Percentiles rank a stretch among this genome's conserved stretches.
phyloP scores from a whole-genome alignment of 495 filamentous ascomycete genomes.

The Tirmania nivea region DNA sequence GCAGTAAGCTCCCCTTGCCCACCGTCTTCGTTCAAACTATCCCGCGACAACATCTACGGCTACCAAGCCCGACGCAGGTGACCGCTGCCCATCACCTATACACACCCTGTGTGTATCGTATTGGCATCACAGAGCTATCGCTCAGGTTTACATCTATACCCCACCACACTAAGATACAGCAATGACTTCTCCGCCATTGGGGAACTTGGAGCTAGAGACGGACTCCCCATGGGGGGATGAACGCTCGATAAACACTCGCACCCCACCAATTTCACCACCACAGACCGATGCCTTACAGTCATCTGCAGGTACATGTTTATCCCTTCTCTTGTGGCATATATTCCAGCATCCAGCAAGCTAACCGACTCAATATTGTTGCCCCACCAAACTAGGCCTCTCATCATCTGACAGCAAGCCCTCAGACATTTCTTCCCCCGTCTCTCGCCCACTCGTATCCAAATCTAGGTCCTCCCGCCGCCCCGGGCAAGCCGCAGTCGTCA shows the following conservation, averaged over 20 bases:
- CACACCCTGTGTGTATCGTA: too few species aligned
- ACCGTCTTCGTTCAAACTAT: too few species aligned
- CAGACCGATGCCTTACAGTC: constrained; percentile 1
- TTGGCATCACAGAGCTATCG: too few species aligned
- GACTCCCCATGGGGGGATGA: constrained; percentile 20
- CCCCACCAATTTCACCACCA: constrained; percentile 4
- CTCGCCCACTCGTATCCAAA: background rate
- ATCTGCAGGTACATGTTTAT: constrained; percentile 6
- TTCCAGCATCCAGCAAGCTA: too few species aligned
- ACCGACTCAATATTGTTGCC: too few species aligned
- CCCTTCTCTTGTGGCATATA: too few species aligned
- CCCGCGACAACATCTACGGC: too few species aligned
- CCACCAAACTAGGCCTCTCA: too few species aligned
- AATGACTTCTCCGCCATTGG: constrained; percentile 16
- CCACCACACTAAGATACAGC: background rate
- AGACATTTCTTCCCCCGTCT: background rate
- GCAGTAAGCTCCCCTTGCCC: too few species aligned
- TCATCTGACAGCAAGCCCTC: too few species aligned
- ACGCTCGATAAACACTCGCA: constrained; percentile 13
- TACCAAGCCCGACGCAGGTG: too few species aligned
- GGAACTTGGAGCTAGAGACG: constrained; percentile 12
- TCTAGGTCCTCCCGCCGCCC: constrained; percentile 15
- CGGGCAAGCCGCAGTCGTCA: constrained; percentile 19
- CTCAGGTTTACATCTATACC: background rate
- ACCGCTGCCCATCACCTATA: too few species aligned